These are phyloP conservation scores for Fusarium sp. DNA, from an alignment of 2,329 filamentous ascomycete species.

Conservation along the genomic window DNA sequence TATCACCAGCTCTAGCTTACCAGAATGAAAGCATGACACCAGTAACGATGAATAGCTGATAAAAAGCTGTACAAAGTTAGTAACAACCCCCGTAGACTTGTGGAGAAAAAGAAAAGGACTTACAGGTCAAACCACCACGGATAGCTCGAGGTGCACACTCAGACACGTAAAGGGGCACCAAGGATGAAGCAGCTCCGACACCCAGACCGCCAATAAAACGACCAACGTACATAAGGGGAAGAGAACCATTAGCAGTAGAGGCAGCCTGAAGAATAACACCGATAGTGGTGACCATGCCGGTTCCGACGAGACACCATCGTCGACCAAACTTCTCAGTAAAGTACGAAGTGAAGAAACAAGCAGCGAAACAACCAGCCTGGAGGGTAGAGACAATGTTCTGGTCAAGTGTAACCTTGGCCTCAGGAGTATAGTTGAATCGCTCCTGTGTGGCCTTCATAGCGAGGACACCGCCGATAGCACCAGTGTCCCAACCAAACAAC, in stretches of 20 bases:
- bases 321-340: slow-evolving; percentile 64
- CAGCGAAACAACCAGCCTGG: slow-evolving; percentile 73
- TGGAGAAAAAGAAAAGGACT: background rate
- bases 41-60: slow-evolving; percentile 59
- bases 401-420: slow-evolving; percentile 60
- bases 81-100: background rate
- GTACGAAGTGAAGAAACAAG: slow-evolving; percentile 65
- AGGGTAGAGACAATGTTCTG: slow-evolving; percentile 76
- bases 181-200: slow-evolving; percentile 58
- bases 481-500: slow-evolving; percentile 62
- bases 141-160: slow-evolving; percentile 61
- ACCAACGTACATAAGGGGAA: slow-evolving; percentile 72
- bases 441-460: slow-evolving; percentile 65
- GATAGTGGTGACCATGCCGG: slow-evolving; percentile 64
- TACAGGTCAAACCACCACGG: slow-evolving; percentile 57
- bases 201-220: slow-evolving; percentile 62
- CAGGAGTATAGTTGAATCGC: slow-evolving; percentile 48
- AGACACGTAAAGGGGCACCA: slow-evolving; percentile 56
- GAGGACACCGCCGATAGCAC: slow-evolving; percentile 73
- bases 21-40: slow-evolving; percentile 55
- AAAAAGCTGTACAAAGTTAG: slow-evolving; percentile 47
- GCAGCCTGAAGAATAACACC: slow-evolving; percentile 72
- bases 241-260: slow-evolving; percentile 59
- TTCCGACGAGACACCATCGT: slow-evolving; percentile 60
- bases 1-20: slow-evolving; percentile 34